Percentiles rank a stretch among this genome's conserved stretches.
phyloP scores from a whole-genome alignment of 257 asterid genomes.

The Scutellaria barbata region DNA sequence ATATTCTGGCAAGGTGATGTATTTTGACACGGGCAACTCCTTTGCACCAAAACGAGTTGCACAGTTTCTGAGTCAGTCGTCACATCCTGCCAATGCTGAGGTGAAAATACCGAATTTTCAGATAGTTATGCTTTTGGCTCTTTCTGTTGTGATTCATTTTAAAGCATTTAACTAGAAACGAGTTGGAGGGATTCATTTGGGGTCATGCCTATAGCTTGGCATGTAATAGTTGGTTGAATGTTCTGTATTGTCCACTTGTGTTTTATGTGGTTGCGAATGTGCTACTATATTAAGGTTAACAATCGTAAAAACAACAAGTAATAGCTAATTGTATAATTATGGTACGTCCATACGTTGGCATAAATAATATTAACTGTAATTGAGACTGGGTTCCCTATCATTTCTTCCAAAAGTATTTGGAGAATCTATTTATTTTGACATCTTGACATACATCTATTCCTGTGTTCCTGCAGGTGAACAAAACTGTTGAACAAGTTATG shows the following conservation, averaged over 20 bases:
- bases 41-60: constrained; percentile 79
- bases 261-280: constrained; percentile 6
- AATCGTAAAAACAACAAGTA: background rate
- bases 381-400: background rate
- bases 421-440: background rate
- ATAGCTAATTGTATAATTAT: constrained; percentile 12
- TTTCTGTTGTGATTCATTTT: constrained; percentile 21
- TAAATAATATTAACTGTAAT: background rate
- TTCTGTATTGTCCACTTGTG: constrained; percentile 23
- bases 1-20: constrained; percentile 58
- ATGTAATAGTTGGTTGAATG: constrained; percentile 6
- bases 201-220: constrained; percentile 13
- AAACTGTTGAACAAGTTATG: constrained; percentile 54
- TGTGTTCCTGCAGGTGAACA: constrained; percentile 47
- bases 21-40: constrained; percentile 83
- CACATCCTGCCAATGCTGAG: constrained; percentile 47
- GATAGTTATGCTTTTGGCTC: constrained; percentile 15
- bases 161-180: background rate
- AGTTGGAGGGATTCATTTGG: constrained; percentile 5
- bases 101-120: constrained; percentile 40
- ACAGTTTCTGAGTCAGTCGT: constrained; percentile 53
- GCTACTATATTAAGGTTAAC: constrained; percentile 16
- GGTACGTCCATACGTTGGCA: background rate
- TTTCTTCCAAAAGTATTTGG: background rate
- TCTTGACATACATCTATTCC: constrained; percentile 18